A percentile compares a stretch with the other conserved stretches of the same genome.
Conservation (phyloP, 306 rosid species). For the Pyrus betulifolia region DNA sequence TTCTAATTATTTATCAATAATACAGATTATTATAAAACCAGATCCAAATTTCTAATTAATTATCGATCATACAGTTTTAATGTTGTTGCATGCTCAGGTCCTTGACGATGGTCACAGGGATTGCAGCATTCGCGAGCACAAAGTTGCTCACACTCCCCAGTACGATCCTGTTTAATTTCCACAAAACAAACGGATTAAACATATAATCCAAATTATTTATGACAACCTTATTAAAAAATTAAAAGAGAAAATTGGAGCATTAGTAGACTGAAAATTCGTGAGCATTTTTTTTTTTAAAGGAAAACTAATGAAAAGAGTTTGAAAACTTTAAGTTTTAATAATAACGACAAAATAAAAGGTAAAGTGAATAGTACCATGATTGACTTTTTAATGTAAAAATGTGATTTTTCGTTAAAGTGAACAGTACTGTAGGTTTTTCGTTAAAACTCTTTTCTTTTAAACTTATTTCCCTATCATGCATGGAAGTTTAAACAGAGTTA, state of each 20-base stretch:
- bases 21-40: background rate
- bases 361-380: no score
- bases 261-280: no score
- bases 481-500: no score
- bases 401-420: no score
- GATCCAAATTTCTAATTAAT: background rate
- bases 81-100: constrained; percentile 25
- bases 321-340: no score
- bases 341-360: no score
- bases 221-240: background rate
- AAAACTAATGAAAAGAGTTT: no score
- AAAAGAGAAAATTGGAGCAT: background rate
- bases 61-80: background rate
- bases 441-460: no score
- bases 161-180: constrained; percentile 46
- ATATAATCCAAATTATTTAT: background rate
- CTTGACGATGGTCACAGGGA: constrained; percentile 80
- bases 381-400: no score
- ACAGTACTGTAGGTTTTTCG: no score
- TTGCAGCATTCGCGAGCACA: constrained; percentile 51
- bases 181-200: background rate
- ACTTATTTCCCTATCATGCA: no score
- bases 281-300: background rate
- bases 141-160: constrained; percentile 90
- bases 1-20: background rate